These are phyloP conservation scores for Carex littledalei DNA, from an alignment of 176 grass and related monocot genomes.

Conservation along the genomic window DNA sequence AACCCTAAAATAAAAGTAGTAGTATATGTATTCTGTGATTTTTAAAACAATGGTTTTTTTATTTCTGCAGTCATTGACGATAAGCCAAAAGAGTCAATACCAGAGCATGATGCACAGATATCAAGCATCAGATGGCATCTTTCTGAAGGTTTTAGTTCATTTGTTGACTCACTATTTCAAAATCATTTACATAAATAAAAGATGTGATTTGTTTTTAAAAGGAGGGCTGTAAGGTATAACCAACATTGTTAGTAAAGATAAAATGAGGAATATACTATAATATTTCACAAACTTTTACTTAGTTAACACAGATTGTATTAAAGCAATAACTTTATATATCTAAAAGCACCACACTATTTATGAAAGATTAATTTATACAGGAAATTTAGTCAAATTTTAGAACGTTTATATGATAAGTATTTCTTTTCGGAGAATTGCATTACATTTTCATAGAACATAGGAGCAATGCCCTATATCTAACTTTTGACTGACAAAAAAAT, in stretches of 20 bases:
- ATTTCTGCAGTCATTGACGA: constrained; percentile 78
- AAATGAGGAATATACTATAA: neutral
- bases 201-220: neutral
- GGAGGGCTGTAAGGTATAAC: neutral
- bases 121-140: constrained; percentile 96
- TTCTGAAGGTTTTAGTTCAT: constrained; percentile 62
- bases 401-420: neutral
- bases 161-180: neutral
- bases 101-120: constrained; percentile 84
- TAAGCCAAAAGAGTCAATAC: constrained; percentile 80
- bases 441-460: neutral
- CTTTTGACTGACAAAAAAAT: neutral
- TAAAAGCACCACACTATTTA: neutral
- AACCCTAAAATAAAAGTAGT: neutral
- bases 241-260: neutral
- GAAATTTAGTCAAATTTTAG: neutral
- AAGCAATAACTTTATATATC: neutral
- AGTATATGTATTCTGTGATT: neutral
- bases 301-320: neutral
- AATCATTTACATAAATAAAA: neutral
- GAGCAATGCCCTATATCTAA: neutral
- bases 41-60: neutral
- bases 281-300: neutral
- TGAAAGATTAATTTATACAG: neutral
- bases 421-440: neutral